phyloP scores from a whole-genome alignment of 441 rosid genomes.

The Pelargonium citronellum region DNA sequence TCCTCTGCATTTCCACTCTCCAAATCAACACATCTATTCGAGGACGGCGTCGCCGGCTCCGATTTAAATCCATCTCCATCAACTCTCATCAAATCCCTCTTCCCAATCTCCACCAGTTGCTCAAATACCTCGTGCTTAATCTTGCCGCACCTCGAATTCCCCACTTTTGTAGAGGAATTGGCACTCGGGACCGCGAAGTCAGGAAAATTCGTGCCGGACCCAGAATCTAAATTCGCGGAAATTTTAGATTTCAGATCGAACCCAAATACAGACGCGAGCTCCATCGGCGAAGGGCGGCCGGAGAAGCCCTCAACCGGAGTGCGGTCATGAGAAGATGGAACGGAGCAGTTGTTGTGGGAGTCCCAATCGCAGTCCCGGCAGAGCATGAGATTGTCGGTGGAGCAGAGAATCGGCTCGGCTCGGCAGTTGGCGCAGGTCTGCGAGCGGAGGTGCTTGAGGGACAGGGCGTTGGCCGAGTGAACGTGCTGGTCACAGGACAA shows the following conservation, averaged over 20 bases:
- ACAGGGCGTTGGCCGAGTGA: slow-evolving; percentile 46
- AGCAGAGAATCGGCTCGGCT: slow-evolving; percentile 28
- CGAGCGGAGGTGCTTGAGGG: slow-evolving; percentile 38
- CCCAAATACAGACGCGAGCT: slow-evolving; percentile 32
- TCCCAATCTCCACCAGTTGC: slow-evolving; percentile 32
- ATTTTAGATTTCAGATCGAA: slow-evolving; percentile 24
- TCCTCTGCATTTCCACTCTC: slow-evolving; percentile 18
- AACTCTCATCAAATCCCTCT: slow-evolving; percentile 24
- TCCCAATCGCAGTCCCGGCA: slow-evolving; percentile 39
- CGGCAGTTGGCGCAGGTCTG: slow-evolving; percentile 41
- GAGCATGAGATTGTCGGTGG: slow-evolving; percentile 28
- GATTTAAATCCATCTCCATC: slow-evolving; percentile 23
- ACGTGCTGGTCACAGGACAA: slow-evolving; percentile 39
- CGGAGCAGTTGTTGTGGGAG: slow-evolving; percentile 23
- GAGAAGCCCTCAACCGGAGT: slow-evolving; percentile 32
- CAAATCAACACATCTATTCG: slow-evolving; percentile 12
- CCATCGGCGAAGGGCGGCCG: slow-evolving; percentile 35
- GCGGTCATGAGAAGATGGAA: slow-evolving; percentile 22
- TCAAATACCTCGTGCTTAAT: slow-evolving; percentile 24
- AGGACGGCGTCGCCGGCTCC: slow-evolving; percentile 28
- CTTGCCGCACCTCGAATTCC: slow-evolving; percentile 21
- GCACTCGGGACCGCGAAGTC: slow-evolving; percentile 32
- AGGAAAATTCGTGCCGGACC: slow-evolving; percentile 22
- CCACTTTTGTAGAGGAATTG: slow-evolving; percentile 15
- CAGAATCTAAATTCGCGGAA: slow-evolving; percentile 21